Evolutionary conservation across 78 protist genomes (phyloP), one percentile per base, ranked within the genome.

Genomic region (Cavenderia fasciculata): DNA sequence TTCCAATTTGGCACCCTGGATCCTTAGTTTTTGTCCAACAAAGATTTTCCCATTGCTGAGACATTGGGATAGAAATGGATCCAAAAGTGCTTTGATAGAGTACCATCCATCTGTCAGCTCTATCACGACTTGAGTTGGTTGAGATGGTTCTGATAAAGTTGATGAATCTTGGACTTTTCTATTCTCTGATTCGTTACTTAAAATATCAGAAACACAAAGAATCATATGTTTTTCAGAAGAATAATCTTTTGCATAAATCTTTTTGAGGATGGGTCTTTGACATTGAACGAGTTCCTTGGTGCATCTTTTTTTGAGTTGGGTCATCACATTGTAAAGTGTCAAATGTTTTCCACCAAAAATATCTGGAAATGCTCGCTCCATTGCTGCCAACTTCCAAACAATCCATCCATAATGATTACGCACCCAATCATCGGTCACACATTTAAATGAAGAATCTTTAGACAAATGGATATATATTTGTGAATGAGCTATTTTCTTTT

Each of bases 81-180:
- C 96, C 25, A 94, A 69, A 7, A 59, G 21, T 0, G 94, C 94
- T 47, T 69, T 63, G 21, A 94, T 57, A 29, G 90, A 31, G 54
- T 94, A 94, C 96, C 96, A 94, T 31, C 94, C 94, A 62, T 94
- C 96, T 5, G 96, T 79, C 36, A 94, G 57, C 14, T 79, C 77
- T 6, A 77, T 59, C 21, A 18, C 23, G 49, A 57, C 46, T 21
- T 14, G 25, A n/a, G 47, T 25, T 5, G 23, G 8, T 59, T 51
- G 65, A 61, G n/a, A 23, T n/a, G 27, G 29, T 14, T 49, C 51
- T 23, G 84, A 5, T 31, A 27, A 68, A 23, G 43, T 44, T 3
- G 25, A n/a, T 38, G 43, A 21, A n/a, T 49, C 27, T 29, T 71
- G 76, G 75, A 19, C n/a, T n/a, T n/a, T n/a, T n/a, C n/a, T n/a